phyloP scores from a whole-genome alignment of 257 asterid genomes.

The Plantago elongata region DNA sequence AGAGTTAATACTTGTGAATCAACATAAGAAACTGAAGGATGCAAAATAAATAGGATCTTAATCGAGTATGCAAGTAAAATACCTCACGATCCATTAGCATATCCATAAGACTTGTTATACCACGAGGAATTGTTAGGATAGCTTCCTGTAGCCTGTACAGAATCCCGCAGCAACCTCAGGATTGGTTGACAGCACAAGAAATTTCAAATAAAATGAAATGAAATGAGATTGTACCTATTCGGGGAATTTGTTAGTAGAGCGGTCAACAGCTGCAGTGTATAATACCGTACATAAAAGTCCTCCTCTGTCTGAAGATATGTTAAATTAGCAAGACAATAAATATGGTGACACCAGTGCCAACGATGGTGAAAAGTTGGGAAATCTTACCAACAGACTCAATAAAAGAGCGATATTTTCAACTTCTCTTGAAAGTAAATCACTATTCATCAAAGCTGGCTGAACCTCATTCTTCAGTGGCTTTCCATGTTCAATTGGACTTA shows the following conservation, averaged over 20 bases:
- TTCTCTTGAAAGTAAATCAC: constrained; percentile 85
- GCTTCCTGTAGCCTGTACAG: constrained; percentile 88
- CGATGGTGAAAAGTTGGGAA: constrained; percentile 7
- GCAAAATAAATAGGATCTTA: constrained; percentile 8
- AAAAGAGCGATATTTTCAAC: constrained; percentile 82
- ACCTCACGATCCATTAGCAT: constrained; percentile 99
- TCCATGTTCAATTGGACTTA: constrained; percentile 63
- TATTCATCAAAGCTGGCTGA: constrained; percentile 82
- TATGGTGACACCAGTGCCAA: constrained; percentile 14
- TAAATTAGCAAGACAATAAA: constrained; percentile 27
- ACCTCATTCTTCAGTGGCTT: constrained; percentile 61
- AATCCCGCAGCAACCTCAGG: constrained; percentile 20
- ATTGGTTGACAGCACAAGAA: background rate
- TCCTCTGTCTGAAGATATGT: constrained; percentile 72
- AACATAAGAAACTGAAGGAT: constrained; percentile 12
- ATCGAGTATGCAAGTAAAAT: constrained; percentile 24
- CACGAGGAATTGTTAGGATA: constrained; percentile 82
- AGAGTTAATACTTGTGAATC: background rate
- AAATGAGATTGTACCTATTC: constrained; percentile 45
- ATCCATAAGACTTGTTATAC: constrained; percentile 91
- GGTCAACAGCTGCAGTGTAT: constrained; percentile 81
- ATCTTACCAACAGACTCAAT: constrained; percentile 81
- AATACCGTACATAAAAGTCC: constrained; percentile 89
- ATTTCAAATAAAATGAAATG: constrained; percentile 6
- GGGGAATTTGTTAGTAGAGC: constrained; percentile 89